A percentile compares a stretch with the other conserved stretches of the same genome.
Conservation (phyloP, 441 rosid species). For the Croton laevigatus region DNA sequence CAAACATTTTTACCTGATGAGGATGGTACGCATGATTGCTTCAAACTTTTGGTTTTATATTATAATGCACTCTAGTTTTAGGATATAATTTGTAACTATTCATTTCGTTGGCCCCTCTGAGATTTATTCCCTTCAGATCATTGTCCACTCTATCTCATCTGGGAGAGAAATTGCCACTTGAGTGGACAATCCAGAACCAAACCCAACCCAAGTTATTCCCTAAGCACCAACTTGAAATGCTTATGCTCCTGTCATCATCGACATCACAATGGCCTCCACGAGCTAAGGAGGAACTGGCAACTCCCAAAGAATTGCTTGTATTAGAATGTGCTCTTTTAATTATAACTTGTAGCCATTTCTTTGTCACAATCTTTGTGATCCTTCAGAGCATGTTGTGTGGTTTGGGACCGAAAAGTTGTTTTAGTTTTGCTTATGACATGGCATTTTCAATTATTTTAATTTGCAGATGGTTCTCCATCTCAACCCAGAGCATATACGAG, state of each 20-base stretch:
- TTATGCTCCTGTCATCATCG: too few species aligned
- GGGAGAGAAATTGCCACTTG: too few species aligned
- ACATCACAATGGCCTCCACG: too few species aligned
- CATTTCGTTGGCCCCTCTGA: too few species aligned
- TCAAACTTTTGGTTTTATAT: neutral
- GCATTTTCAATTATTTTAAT: conserved; percentile 3
- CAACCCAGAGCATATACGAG: conserved; percentile 55
- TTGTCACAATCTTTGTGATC: neutral
- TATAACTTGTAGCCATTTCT: neutral
- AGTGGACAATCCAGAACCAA: too few species aligned
- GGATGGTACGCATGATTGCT: neutral
- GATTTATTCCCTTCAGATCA: too few species aligned
- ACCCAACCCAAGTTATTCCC: too few species aligned
- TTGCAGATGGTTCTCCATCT: conserved; percentile 53
- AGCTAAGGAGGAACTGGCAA: too few species aligned
- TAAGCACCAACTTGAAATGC: too few species aligned
- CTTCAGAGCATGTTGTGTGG: neutral
- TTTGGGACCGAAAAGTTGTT: neutral
- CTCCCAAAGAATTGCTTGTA: neutral
- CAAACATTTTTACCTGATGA: too few species aligned
- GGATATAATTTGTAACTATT: too few species aligned
- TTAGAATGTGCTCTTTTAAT: neutral
- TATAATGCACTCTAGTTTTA: neutral
- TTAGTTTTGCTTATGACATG: neutral
- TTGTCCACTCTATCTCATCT: too few species aligned